Conservation (phyloP, 306 rosid species). For the Phaseolus lunatus region DNA sequence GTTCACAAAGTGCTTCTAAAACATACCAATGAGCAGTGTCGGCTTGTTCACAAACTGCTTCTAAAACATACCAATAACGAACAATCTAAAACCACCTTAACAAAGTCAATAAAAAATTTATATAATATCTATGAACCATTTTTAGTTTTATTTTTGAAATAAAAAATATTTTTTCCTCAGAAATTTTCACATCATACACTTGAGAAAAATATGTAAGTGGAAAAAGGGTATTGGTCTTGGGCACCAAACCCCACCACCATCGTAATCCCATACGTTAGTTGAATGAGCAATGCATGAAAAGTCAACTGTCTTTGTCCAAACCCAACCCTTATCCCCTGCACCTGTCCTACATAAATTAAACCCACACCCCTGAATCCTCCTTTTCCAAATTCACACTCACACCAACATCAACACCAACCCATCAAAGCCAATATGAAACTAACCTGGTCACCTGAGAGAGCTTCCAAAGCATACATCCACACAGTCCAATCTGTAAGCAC, state of each 20-base stretch:
- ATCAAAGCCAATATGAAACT: conserved; percentile 63
- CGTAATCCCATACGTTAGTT: conserved; percentile 53
- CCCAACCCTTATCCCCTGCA: not conserved
- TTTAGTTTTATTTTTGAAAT: no score
- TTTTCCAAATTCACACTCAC: conserved; percentile 4
- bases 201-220: conserved; percentile 4
- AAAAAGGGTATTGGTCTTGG: not conserved
- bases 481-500: conserved; percentile 79
- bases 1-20: not conserved
- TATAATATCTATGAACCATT: no score
- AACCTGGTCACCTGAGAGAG: conserved; percentile 91
- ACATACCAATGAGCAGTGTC: not conserved
- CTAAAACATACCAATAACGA: not conserved
- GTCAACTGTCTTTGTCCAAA: conserved; percentile 63
- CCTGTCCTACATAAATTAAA: not conserved
- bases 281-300: conserved; percentile 30
- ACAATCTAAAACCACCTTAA: conserved; percentile 42
- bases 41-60: not conserved
- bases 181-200: not conserved
- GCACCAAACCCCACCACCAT: conserved; percentile 32
- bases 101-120: not conserved
- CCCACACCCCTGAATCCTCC: not conserved
- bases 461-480: conserved; percentile 84
- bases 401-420: conserved; percentile 6
- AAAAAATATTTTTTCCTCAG: no score